Base-by-base conservation (phyloP, 805 yeast species). In the Sporopachydermia lactativora region DNA sequence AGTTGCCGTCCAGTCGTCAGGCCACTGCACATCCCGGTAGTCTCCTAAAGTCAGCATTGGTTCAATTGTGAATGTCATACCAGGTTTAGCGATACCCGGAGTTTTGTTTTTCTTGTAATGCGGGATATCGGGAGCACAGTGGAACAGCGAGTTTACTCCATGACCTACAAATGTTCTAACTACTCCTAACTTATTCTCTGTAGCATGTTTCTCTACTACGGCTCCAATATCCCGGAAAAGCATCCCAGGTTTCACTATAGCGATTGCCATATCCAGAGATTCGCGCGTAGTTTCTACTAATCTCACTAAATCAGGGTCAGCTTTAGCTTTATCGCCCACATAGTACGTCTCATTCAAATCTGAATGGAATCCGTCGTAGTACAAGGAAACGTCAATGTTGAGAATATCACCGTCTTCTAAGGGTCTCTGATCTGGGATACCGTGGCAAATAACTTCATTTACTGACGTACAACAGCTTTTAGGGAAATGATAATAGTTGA, bases 311-410 rank as follows among this genome's bases (percentile, higher is more conserved):
- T 84, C 94, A 38, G 79, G 76, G 56, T 89, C 71, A n/a, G 75
- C 61, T 49, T 70, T 75, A 31, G 92, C 84, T 54, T 82, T 85
- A 43, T 80, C 89, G 8, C 97, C 98, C 18, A 92, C 94, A 54
- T 92, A 92, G 60, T 88, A 92, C 0, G 98, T 92, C 61, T 92
- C 97, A 60, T 92, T 92, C 57, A 92, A 66, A 60, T 92, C 98
- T 5, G 95, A 80, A 62, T 92, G 97, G 63, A 76, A 75, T 1
- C 98, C 98, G 49, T 81, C 73, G 60, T 81, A 74, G 63, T 72
- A 92, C 41, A 92, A 59, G 3, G 95, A 72, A 39, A 92, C 83
- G 58, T 92, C 98, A 47, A 92, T 65, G 56, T 92, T 92, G 45
- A 92, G 72, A 49, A 92, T 89, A 57, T 92, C 98, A 44, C 98